Evolutionary conservation across 2,329 filamentous ascomycete genomes (phyloP), one percentile per base, ranked within the genome.

Genomic region (Eurotiales sp.): DNA sequence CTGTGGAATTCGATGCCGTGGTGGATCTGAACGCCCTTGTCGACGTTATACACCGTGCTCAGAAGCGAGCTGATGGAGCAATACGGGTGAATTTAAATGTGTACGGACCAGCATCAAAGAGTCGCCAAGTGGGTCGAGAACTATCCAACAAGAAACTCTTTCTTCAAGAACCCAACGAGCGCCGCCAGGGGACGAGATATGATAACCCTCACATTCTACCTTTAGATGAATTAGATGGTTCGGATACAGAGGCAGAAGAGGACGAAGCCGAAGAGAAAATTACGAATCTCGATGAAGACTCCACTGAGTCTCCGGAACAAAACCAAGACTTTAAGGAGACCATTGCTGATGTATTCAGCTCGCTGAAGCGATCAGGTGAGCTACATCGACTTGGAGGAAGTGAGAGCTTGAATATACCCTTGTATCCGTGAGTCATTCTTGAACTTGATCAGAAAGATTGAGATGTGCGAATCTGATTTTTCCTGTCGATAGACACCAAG

Each of bases 171-270:
- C 46, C 46, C n/a, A 39, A 50, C n/a, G 37, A 42, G 27, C 27
- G 19, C 14, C 36, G 46, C n/a, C n/a, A 8, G 17, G 46, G 21
- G 17, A 27, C 37, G n/a, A 34, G n/a, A 41, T 50, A 50, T 43
- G 36, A 50, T 43, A 41, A 50, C 34, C 46, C 37, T 12, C 37
- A 50, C 30, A 50, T 50, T 30, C 34, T 47, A 6, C 32, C 22
- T 19, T 21, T 47, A 21, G 45, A 47, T 17, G 46, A 10, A 29
- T 11, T 29, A 14, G 36, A 12, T 19, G 46, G 17, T 7, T 48
- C 46, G 22, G 44, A 46, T n/a, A 41, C 36, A 29, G 46, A 48
- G 8, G 19, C 17, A 8, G 36, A 17, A 14, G 36, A 29, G 22
- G 12, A 19, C 7, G 12, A 22, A 12, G n/a, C 34, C 11, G 15